A percentile compares a stretch with the other conserved stretches of the same genome.
Conservation (phyloP, 345 rosid genomes). For the Citrus reticulata region DNA sequence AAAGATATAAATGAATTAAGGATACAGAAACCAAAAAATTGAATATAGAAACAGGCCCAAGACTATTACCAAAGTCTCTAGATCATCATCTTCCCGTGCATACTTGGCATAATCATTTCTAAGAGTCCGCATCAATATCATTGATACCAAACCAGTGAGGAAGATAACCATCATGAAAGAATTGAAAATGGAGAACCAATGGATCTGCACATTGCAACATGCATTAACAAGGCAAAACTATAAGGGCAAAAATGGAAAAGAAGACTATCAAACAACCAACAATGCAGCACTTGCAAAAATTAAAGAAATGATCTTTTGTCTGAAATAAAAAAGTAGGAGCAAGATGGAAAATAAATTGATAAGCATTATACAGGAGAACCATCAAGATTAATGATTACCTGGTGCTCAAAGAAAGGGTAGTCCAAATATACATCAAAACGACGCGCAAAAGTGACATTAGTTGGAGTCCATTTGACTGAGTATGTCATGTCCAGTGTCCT, state of each 20-base stretch:
- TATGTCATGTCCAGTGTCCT: slow-evolving; percentile 69
- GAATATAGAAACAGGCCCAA: slow-evolving; percentile 7
- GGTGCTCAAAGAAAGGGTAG: slow-evolving; percentile 94
- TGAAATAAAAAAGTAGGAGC: background rate
- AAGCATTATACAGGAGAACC: background rate
- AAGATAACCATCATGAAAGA: slow-evolving; percentile 99
- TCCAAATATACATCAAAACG: slow-evolving; percentile 94
- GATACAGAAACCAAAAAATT: background rate
- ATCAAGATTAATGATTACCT: slow-evolving; percentile 42
- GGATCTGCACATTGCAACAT: slow-evolving; percentile 56
- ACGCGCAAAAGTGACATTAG: slow-evolving; percentile 70
- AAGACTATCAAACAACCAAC: background rate
- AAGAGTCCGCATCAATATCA: slow-evolving; percentile 95
- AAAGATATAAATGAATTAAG: background rate
- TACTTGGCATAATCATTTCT: slow-evolving; percentile 95
- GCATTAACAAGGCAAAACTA: slow-evolving; percentile 1
- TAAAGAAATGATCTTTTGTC: background rate
- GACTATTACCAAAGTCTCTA: slow-evolving; percentile 76
- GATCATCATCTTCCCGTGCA: slow-evolving; percentile 95
- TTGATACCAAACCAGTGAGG: slow-evolving; percentile 94
- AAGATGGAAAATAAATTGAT: background rate
- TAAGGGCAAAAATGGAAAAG: background rate
- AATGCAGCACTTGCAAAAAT: background rate
- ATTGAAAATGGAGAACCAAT: slow-evolving; percentile 96
- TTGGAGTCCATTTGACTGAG: slow-evolving; percentile 74